Evolutionary conservation across 2,329 filamentous ascomycete species (phyloP).

Genomic region (Epichloe hybrida): DNA sequence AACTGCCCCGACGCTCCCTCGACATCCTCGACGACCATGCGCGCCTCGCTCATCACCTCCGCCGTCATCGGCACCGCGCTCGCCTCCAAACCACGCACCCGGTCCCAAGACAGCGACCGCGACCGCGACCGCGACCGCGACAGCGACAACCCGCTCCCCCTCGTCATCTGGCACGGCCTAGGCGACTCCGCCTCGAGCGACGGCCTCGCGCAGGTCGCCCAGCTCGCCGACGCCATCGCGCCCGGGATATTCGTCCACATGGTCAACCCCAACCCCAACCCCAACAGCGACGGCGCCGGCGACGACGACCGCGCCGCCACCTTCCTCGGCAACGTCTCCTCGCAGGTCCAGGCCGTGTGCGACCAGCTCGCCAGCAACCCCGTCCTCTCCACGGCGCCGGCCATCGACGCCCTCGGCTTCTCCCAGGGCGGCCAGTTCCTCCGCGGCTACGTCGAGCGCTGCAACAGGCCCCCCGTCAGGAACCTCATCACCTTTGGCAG

Average conservation of each 20-base stretch:
- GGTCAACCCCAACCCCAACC: not conserved
- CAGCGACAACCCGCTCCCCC: conserved; percentile 56
- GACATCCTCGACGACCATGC: conserved; percentile 4
- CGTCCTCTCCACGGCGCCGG: conserved; percentile 68
- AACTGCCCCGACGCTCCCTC: no score
- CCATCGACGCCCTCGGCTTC: conserved; percentile 85
- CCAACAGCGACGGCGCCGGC: conserved; percentile 29
- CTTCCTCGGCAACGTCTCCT: conserved; percentile 81
- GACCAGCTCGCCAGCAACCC: conserved; percentile 59
- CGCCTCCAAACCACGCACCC: conserved; percentile 14
- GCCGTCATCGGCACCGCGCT: conserved; percentile 10
- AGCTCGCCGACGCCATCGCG: conserved; percentile 71
- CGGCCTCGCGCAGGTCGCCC: conserved; percentile 59
- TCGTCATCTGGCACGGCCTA: conserved; percentile 87
- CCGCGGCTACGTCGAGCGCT: conserved; percentile 79
- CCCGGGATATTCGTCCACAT: conserved; percentile 42
- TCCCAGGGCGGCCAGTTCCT: conserved; percentile 94
- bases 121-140: conserved; percentile 23
- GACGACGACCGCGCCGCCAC: conserved; percentile 67
- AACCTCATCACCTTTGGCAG: conserved; percentile 79
- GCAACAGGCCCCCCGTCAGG: conserved; percentile 64
- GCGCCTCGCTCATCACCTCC: conserved; percentile 11
- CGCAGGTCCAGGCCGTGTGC: conserved; percentile 67
- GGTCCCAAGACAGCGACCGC: conserved; percentile 21
- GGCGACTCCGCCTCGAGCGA: conserved; percentile 64